phyloP scores from a whole-genome alignment of 2,329 filamentous ascomycete species.

The Onygenales sp. region DNA sequence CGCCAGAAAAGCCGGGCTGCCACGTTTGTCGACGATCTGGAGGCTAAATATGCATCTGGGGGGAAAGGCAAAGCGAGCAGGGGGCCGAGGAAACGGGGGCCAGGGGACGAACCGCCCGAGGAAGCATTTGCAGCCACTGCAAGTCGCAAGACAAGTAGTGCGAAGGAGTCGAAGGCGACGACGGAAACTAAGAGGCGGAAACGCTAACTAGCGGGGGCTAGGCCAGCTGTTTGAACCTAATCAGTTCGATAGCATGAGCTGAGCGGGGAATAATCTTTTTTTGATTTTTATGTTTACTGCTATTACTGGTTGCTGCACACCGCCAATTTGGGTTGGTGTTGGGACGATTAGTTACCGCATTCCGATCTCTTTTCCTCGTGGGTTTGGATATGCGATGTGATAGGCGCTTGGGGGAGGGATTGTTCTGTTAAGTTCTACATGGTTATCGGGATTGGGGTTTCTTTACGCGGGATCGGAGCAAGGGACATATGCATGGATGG shows the following conservation, averaged over 20 bases:
- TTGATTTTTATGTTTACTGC: background rate
- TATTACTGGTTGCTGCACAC: background rate
- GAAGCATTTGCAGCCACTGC: conserved; percentile 43
- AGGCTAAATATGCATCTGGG: conserved; percentile 59
- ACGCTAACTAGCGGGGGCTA: background rate
- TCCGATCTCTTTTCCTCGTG: background rate
- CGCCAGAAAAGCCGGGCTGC: conserved; percentile 55
- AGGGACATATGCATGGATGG: too few relatives aligned
- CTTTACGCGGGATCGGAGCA: too few relatives aligned
- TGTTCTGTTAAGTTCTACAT: background rate
- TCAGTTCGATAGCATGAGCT: background rate
- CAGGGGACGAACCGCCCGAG: conserved; percentile 50
- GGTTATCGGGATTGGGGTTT: background rate
- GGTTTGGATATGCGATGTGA: background rate
- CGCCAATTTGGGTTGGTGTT: background rate
- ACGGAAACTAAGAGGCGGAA: conserved; percentile 16
- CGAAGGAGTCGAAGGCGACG: conserved; percentile 20
- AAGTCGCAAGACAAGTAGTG: conserved; percentile 1
- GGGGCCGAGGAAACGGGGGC: conserved; percentile 44
- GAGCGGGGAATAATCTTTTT: background rate
- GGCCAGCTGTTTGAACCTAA: background rate
- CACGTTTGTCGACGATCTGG: conserved; percentile 62
- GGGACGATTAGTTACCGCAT: background rate
- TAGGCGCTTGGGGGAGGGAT: background rate
- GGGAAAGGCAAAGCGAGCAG: conserved; percentile 27